Conservation (phyloP, 805 yeast species). For the Wickerhamiella vanderwaltii region DNA sequence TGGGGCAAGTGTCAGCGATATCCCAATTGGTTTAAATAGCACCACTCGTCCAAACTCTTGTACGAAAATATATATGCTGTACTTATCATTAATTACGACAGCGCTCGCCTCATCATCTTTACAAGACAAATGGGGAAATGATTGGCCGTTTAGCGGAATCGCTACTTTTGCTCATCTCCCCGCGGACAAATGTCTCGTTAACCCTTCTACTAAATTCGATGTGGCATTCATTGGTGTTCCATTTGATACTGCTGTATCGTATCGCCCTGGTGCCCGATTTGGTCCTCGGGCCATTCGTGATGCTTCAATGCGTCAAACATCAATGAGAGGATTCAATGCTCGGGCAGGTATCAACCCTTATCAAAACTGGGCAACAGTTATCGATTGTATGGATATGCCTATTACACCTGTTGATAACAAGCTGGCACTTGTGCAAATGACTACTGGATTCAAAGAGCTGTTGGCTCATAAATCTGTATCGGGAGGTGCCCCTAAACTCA, state of each 20-base stretch:
- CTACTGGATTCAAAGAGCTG: slow-evolving; percentile 45
- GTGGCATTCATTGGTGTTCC: slow-evolving; percentile 70
- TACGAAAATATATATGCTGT: too few relatives aligned
- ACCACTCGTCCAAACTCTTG: too few relatives aligned
- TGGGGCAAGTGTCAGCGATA: too few relatives aligned
- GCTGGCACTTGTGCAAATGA: slow-evolving; percentile 52
- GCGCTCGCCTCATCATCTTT: too few relatives aligned
- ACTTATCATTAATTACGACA: too few relatives aligned
- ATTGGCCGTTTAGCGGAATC: slow-evolving; percentile 45
- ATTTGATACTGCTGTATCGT: slow-evolving; percentile 71
- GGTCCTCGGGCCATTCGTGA: slow-evolving; percentile 43
- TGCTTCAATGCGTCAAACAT: slow-evolving; percentile 43
- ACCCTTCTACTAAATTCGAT: slow-evolving; percentile 40
- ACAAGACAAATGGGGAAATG: slow-evolving; percentile 44
- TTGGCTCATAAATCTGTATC: slow-evolving; percentile 26
- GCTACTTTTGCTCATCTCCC: slow-evolving; percentile 60
- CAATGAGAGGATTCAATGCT: slow-evolving; percentile 57
- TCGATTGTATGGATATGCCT: slow-evolving; percentile 62
- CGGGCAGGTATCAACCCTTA: slow-evolving; percentile 54
- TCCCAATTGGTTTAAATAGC: too few relatives aligned
- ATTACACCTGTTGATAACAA: slow-evolving; percentile 57
- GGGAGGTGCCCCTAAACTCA: slow-evolving; percentile 43
- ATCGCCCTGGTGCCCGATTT: slow-evolving; percentile 71
- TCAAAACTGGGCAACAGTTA: slow-evolving; percentile 38
- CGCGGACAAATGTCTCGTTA: slow-evolving; percentile 43